Base-by-base conservation (phyloP, 768 basidiomycete species). In the Amylocystis lapponica region DNA sequence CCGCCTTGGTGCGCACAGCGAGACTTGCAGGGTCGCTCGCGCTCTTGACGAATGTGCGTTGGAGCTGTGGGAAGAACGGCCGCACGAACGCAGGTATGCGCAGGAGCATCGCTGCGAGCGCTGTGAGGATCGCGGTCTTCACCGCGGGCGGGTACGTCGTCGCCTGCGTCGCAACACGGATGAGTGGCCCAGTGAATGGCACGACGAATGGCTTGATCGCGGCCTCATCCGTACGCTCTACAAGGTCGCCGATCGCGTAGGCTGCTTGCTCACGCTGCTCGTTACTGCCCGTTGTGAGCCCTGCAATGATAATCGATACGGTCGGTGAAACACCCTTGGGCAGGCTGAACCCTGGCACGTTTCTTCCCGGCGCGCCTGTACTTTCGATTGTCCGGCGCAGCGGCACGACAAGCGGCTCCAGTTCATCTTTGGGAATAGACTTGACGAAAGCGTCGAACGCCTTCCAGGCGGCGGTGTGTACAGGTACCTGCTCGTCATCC, bases 11-110 rank as follows among this genome's bases (percentile, higher is more conserved):
- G 39, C 95, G 80, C 20, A 98, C 90, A 13, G 79, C 77, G 1
- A 76, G 67, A 49, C 87, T 90, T 2, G 83, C 72, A 7, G 83
- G 63, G 60, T 98, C 94, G 44, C 84, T 78, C 2, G 86, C 75
- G 33, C 91, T 87, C 67, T 98, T 98, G 60, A 96, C 86, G 56
- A 98, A 97, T 0, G 93, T 97, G 26, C 94, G 79, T 56, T 97
- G 95, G 26, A 98, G 67, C 56, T 98, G 96, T 2, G 95, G 96
- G 76, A 97, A 97, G 82, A 98, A 98, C 3, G 95, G 95, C 62
- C 88, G 90, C 53, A 98, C 91, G 52, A 95, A 88, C 3, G 74
- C 69, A 0, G 94, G 93, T 19, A 96, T 93, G 34, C 78, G 75
- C 49, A 82, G 80, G 32, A 98, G 71, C 79, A 97, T 89, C 17